phyloP scores from a whole-genome alignment of 768 basidiomycete species.

The Ephemerocybe angulata region DNA sequence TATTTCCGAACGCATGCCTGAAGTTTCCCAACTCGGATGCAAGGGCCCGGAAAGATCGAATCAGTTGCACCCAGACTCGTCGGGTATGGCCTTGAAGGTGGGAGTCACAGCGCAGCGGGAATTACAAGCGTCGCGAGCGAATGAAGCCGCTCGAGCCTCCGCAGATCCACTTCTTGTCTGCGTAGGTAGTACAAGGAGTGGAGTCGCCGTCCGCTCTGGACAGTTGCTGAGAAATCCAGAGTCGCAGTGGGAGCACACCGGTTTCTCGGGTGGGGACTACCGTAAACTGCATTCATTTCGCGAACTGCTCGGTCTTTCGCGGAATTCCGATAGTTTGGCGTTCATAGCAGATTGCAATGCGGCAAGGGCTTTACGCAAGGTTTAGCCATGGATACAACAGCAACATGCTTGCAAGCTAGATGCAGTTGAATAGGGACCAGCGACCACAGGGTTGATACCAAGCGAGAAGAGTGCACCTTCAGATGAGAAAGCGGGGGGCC shows the following conservation, averaged over 20 bases:
- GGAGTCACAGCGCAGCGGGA: too few relatives aligned
- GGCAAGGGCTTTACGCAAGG: not conserved
- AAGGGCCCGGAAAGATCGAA: not conserved
- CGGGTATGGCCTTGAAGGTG: too few relatives aligned
- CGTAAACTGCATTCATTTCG: conserved; percentile 7
- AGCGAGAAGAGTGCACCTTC: not conserved
- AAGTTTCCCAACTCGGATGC: not conserved
- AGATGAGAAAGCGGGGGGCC: not conserved
- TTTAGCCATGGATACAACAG: not conserved
- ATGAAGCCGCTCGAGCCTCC: too few relatives aligned
- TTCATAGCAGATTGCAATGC: not conserved
- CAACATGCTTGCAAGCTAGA: not conserved
- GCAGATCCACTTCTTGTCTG: not conserved
- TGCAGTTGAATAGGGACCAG: not conserved
- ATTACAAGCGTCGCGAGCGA: too few relatives aligned
- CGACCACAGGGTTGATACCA: not conserved
- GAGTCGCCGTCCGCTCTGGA: not conserved
- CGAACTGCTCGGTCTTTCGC: conserved; percentile 1
- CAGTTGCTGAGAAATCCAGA: not conserved
- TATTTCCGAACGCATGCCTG: not conserved
- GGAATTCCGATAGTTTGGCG: not conserved
- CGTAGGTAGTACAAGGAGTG: not conserved
- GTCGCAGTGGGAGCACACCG: not conserved
- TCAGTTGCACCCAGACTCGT: not conserved
- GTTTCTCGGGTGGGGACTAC: not conserved